phyloP scores from a whole-genome alignment of 2,329 filamentous ascomycete species.

The Fusarium sp. region DNA sequence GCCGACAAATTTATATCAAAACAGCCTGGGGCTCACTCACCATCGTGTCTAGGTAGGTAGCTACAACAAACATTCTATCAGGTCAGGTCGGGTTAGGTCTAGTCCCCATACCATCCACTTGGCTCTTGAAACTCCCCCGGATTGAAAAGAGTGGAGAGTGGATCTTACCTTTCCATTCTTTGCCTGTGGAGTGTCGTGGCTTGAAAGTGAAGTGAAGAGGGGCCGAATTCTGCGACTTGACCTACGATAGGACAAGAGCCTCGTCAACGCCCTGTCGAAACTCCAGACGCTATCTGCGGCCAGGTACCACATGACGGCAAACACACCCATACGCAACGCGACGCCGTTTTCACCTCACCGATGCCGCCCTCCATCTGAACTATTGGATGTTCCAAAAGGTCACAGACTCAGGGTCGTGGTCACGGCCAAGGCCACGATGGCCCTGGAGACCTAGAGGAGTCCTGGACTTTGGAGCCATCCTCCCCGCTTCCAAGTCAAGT shows the following conservation, averaged over 20 bases:
- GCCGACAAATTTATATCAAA: neutral
- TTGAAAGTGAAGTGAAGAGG: slow-evolving; percentile 10
- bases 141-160: slow-evolving; percentile 38
- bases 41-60: neutral
- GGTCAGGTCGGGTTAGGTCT: neutral
- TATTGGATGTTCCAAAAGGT: slow-evolving; percentile 39
- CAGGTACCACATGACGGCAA: slow-evolving; percentile 42
- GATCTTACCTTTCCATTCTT: neutral
- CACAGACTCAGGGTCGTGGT: slow-evolving; percentile 42
- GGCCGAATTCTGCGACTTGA: slow-evolving; percentile 15
- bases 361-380: slow-evolving; percentile 38
- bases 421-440: slow-evolving; percentile 33
- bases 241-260: slow-evolving; percentile 35
- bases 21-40: neutral
- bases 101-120: slow-evolving; percentile 1
- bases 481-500: slow-evolving; percentile 29
- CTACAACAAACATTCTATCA: slow-evolving; percentile 11
- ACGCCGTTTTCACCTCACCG: slow-evolving; percentile 41
- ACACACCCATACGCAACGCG: slow-evolving; percentile 28
- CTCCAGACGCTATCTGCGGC: slow-evolving; percentile 38
- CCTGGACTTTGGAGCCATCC: neutral
- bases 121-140: slow-evolving; percentile 31
- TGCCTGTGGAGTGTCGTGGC: slow-evolving; percentile 22
- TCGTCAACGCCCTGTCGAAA: slow-evolving; percentile 26
- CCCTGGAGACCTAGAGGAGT: neutral